Base-by-base conservation (phyloP, 441 rosid species). In the Croton setiger region DNA sequence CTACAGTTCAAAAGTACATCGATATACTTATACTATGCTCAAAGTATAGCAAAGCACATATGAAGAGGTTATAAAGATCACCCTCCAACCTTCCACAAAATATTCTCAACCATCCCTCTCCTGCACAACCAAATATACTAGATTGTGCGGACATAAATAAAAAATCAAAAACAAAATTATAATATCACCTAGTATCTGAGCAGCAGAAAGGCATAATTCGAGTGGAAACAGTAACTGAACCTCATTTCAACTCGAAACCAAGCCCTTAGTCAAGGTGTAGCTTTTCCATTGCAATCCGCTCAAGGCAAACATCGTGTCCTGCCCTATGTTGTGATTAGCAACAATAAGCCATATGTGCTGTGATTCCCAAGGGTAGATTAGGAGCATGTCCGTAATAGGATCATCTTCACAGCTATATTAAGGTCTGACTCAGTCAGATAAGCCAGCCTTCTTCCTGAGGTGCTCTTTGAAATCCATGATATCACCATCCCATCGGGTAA, bases 391-490 rank as follows among this genome's bases (percentile, higher is more conserved):
- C 41, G 20, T 6, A 14, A 1, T 39, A 41, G 1, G 9, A 54
- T 43, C 6, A 27, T 9, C 59, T 44, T 20, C 55, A 37, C 49
- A 48, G 15, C 41, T 11, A 44, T 47, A 23, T n/a, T 43, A 0
- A 21, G 0, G 11, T 53, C 23, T 15, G 17, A 54, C 56, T 88
- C 65, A 86, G 52, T 82, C 87, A n/a, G 74, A 71, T 37, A 90
- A 72, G 33, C 96, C 98, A 23, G 98, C 90, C 81, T 88, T 92
- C 60, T 55, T 75, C 89, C 79, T 90, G 21, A 94, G 94, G 64
- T 94, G 99, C 79, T 67, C 69, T 86, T 94, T 94, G 72, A 92
- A 94, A 75, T 86, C 94, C 99, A 94, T 94, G 60, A 94, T 94
- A 68, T 86, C 99, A 61, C 99, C 98, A 41, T 79, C 90, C 98